These are phyloP conservation scores for Durotheca rogersii DNA, from an alignment of 495 filamentous ascomycete genomes.

Conservation along the genomic window DNA sequence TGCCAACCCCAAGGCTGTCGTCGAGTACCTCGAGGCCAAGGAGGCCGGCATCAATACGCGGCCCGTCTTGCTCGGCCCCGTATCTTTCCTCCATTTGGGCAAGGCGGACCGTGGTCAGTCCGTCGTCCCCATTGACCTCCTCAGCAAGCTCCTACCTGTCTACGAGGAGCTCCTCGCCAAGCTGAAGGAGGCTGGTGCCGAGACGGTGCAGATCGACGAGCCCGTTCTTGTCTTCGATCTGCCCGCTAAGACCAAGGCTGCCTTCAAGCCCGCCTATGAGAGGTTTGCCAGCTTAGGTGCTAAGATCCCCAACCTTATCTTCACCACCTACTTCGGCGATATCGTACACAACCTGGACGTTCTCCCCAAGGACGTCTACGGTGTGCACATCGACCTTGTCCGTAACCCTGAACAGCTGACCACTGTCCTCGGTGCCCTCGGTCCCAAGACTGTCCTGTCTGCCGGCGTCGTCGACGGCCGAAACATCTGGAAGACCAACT, in stretches of 20 bases:
- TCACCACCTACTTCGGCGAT: slow-evolving; percentile 98
- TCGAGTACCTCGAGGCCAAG: slow-evolving; percentile 95
- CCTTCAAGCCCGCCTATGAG: slow-evolving; percentile 97
- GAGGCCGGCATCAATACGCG: slow-evolving; percentile 89
- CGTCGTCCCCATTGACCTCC: slow-evolving; percentile 87
- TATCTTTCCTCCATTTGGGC: slow-evolving; percentile 92
- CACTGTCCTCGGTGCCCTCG: slow-evolving; percentile 70
- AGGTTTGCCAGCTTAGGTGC: slow-evolving; percentile 72
- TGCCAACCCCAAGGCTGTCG: slow-evolving; percentile 85
- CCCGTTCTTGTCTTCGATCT: slow-evolving; percentile 94
- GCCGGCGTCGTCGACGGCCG: slow-evolving; percentile 95
- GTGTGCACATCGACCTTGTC: slow-evolving; percentile 91
- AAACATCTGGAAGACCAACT: slow-evolving; percentile 99
- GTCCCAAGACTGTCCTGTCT: slow-evolving; percentile 84
- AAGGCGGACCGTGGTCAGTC: slow-evolving; percentile 95
- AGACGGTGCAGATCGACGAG: slow-evolving; percentile 97
- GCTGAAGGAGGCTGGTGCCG: slow-evolving; percentile 93
- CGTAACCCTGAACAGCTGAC: slow-evolving; percentile 96
- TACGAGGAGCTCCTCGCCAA: slow-evolving; percentile 86
- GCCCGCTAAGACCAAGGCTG: slow-evolving; percentile 79
- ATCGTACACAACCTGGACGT: slow-evolving; percentile 97
- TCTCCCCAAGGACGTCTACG: slow-evolving; percentile 71
- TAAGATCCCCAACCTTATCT: slow-evolving; percentile 75
- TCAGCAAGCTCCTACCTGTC: slow-evolving; percentile 86
- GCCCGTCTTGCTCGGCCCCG: slow-evolving; percentile 91